Evolutionary conservation across 2,329 filamentous ascomycete genomes (phyloP).

Genomic region (Neophaeococcomyces mojaviensis): DNA sequence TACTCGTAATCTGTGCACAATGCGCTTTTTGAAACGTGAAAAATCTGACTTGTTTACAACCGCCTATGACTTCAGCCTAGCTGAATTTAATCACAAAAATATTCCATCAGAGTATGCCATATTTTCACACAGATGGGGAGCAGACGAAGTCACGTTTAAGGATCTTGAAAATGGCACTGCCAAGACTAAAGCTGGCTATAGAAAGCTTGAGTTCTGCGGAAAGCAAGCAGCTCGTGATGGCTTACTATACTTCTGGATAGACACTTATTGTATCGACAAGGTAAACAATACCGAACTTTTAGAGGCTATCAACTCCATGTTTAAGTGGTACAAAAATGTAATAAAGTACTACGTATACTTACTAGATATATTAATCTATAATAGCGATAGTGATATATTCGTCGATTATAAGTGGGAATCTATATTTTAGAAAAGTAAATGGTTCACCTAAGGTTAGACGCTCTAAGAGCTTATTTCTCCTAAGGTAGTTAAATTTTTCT

Average conservation of each 20-base stretch:
- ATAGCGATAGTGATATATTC: too few species aligned
- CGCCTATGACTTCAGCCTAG: not conserved
- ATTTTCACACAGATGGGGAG: slow-evolving; percentile 23
- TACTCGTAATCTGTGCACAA: not conserved
- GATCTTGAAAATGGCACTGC: slow-evolving; percentile 12
- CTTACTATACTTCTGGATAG: slow-evolving; percentile 24
- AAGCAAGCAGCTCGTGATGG: slow-evolving; percentile 10
- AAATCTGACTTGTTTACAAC: not conserved
- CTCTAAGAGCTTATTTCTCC: slow-evolving; percentile 14
- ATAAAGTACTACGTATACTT: slow-evolving; percentile 20
- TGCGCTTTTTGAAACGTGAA: not conserved
- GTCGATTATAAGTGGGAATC: too few species aligned
- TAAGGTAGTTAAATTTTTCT: slow-evolving; percentile 13
- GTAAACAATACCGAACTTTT: slow-evolving; percentile 19
- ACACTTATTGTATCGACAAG: slow-evolving; percentile 25
- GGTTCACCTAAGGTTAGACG: slow-evolving; percentile 5
- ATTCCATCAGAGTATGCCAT: slow-evolving; percentile 19
- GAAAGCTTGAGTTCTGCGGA: slow-evolving; percentile 10
- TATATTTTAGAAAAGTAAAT: not conserved
- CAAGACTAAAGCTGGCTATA: slow-evolving; percentile 7
- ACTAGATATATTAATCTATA: slow-evolving; percentile 10
- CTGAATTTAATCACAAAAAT: slow-evolving; percentile 9
- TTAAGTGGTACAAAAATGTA: slow-evolving; percentile 21
- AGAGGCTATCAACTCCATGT: slow-evolving; percentile 23
- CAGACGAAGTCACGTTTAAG: slow-evolving; percentile 19